A percentile compares a stretch with the other conserved stretches of the same genome.
phyloP scores from a whole-genome alignment of 2,329 filamentous ascomycete species.

The Clarireedia hainanense region DNA sequence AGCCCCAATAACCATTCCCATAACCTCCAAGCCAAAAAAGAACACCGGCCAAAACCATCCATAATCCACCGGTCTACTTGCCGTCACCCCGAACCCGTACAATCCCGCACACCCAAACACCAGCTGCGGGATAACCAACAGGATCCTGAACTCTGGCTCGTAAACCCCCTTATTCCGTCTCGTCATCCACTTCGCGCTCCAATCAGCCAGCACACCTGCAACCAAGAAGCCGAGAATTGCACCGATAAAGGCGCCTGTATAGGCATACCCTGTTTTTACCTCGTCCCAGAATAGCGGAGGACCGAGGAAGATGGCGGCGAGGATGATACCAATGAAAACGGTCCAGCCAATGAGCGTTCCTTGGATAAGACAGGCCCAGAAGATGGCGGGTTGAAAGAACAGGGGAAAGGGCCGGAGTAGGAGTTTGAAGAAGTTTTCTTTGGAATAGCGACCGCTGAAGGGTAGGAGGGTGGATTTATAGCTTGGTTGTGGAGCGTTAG shows the following conservation, averaged over 20 bases:
- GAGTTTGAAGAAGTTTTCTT: constrained; percentile 62
- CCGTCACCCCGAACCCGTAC: constrained; percentile 76
- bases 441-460: constrained; percentile 76
- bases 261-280: constrained; percentile 76
- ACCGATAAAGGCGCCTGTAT: constrained; percentile 78
- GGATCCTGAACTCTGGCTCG: constrained; percentile 83
- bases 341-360: constrained; percentile 93
- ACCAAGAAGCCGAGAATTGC: constrained; percentile 69
- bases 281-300: constrained; percentile 77
- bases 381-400: constrained; percentile 74
- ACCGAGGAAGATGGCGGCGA: constrained; percentile 75
- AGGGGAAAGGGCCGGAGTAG: constrained; percentile 71
- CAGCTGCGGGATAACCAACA: constrained; percentile 76
- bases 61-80: constrained; percentile 54
- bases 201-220: constrained; percentile 68
- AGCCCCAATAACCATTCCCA: constrained; percentile 86
- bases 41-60: constrained; percentile 63
- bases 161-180: constrained; percentile 71
- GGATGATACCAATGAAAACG: constrained; percentile 78
- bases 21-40: constrained; percentile 79
- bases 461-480: constrained; percentile 54
- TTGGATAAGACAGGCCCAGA: constrained; percentile 75
- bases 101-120: constrained; percentile 70
- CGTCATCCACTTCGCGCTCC: constrained; percentile 62
- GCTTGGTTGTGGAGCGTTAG: constrained; percentile 25